phyloP scores from a whole-genome alignment of 371 early-diverging fungal genomes.

The Apophysomyces elegans region DNA sequence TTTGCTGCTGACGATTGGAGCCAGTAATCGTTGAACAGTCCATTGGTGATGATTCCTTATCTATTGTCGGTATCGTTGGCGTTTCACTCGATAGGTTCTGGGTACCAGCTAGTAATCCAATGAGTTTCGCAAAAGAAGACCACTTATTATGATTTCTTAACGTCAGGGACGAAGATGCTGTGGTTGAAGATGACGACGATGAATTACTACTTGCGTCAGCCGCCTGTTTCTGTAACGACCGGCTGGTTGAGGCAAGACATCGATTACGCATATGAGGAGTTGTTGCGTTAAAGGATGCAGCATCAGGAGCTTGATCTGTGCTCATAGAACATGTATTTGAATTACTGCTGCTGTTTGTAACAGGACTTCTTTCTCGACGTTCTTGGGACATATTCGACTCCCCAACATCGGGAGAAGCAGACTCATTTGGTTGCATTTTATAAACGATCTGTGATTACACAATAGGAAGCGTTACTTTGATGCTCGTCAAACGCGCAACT shows the following conservation, averaged over 20 bases:
- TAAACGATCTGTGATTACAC: too few species aligned
- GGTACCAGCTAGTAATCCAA: neutral
- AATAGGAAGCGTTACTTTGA: too few species aligned
- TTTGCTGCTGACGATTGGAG: neutral
- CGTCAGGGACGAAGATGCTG: neutral
- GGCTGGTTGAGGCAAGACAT: neutral
- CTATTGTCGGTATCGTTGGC: neutral
- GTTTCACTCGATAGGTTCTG: neutral
- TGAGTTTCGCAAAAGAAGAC: constrained; percentile 1
- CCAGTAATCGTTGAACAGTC: neutral
- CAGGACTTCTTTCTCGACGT: too few species aligned
- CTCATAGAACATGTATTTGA: neutral
- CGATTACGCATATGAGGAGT: constrained; percentile 4
- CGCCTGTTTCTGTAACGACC: neutral
- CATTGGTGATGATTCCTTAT: neutral
- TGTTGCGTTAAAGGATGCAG: neutral
- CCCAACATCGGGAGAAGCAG: too few species aligned
- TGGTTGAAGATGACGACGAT: neutral
- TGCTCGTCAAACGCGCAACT: too few species aligned
- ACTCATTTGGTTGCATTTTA: too few species aligned
- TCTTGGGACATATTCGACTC: too few species aligned
- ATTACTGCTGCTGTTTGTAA: neutral
- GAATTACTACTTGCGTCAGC: neutral
- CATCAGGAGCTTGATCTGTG: neutral
- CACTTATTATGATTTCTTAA: neutral